A percentile compares a stretch with the other conserved stretches of the same genome.
phyloP scores from a whole-genome alignment of 352 stramenopile genomes.

The Phytophthora chlamydospora region DNA sequence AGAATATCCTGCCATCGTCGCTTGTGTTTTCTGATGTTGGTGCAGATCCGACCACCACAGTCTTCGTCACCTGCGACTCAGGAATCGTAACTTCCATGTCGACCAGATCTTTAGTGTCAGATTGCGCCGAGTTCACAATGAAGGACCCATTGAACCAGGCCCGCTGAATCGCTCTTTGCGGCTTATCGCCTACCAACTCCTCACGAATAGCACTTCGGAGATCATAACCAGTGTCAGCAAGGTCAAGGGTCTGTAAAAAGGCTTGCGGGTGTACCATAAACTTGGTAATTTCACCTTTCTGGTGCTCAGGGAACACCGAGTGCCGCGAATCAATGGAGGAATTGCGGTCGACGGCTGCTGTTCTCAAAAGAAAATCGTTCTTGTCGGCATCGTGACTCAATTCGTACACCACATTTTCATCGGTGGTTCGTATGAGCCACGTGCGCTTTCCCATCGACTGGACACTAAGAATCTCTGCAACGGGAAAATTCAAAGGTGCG shows the following conservation, averaged over 20 bases:
- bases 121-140: slow-evolving; percentile 34
- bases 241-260: slow-evolving; percentile 45
- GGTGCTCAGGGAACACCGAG: slow-evolving; percentile 38
- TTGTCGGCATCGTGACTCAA: slow-evolving; percentile 26
- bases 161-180: slow-evolving; percentile 21
- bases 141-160: slow-evolving; percentile 36
- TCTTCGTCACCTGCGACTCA: slow-evolving; percentile 41
- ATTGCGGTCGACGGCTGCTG: slow-evolving; percentile 21
- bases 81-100: slow-evolving; percentile 52
- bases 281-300: slow-evolving; percentile 1
- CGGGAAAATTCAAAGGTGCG: slow-evolving; percentile 1
- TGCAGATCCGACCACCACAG: slow-evolving; percentile 38
- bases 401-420: slow-evolving; percentile 41
- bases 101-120: slow-evolving; percentile 30
- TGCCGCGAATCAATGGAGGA: slow-evolving; percentile 27
- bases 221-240: slow-evolving; percentile 1
- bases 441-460: slow-evolving; percentile 44
- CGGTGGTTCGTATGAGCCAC: slow-evolving; percentile 59
- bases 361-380: slow-evolving; percentile 41
- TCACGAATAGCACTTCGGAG: slow-evolving; percentile 37
- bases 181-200: background rate
- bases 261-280: slow-evolving; percentile 56
- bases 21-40: background rate
- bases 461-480: slow-evolving; percentile 43
- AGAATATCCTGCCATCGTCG: slow-evolving; percentile 14